Percentiles rank a stretch among this genome's conserved stretches.
Conservation (phyloP, 768 basidiomycete species). For the Auricularia auricula-judae region DNA sequence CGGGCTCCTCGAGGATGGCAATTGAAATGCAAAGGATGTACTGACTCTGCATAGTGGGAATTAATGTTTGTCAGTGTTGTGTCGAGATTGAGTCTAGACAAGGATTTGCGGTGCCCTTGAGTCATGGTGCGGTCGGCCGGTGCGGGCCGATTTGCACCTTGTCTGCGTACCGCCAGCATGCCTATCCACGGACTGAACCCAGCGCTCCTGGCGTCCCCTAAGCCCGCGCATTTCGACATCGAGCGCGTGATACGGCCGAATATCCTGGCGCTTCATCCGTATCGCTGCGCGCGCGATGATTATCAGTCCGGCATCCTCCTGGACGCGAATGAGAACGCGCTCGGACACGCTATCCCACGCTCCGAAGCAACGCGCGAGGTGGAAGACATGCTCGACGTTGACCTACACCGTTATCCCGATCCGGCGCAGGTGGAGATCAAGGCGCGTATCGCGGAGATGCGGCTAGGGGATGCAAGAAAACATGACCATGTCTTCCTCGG, state of each 20-base stretch:
- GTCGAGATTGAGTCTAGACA: too few relatives aligned
- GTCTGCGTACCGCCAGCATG: conserved; percentile 26
- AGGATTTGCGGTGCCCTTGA: too few relatives aligned
- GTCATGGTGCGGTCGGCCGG: not conserved
- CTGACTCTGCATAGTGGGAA: not conserved
- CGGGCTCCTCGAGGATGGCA: not conserved
- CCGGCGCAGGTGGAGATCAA: conserved; percentile 81
- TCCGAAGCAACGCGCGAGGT: conserved; percentile 21
- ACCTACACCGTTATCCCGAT: conserved; percentile 88
- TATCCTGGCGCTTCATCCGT: conserved; percentile 83
- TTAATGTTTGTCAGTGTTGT: not conserved
- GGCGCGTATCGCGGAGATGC: conserved; percentile 55
- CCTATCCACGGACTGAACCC: conserved; percentile 46
- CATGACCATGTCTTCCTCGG: conserved; percentile 76
- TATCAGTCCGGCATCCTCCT: conserved; percentile 85
- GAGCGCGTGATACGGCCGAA: conserved; percentile 84
- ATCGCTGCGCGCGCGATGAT: conserved; percentile 94
- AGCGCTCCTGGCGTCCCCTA: conserved; percentile 16
- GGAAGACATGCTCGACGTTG: conserved; percentile 30
- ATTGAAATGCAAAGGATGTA: not conserved
- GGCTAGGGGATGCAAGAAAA: conserved; percentile 43
- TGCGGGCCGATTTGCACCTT: conserved; percentile 1
- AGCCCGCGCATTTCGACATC: conserved; percentile 77
- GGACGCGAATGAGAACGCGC: conserved; percentile 95
- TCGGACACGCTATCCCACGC: conserved; percentile 65